Evolutionary conservation across 2,329 filamentous ascomycete genomes (phyloP).

Genomic region (Paradendryphiella salina): DNA sequence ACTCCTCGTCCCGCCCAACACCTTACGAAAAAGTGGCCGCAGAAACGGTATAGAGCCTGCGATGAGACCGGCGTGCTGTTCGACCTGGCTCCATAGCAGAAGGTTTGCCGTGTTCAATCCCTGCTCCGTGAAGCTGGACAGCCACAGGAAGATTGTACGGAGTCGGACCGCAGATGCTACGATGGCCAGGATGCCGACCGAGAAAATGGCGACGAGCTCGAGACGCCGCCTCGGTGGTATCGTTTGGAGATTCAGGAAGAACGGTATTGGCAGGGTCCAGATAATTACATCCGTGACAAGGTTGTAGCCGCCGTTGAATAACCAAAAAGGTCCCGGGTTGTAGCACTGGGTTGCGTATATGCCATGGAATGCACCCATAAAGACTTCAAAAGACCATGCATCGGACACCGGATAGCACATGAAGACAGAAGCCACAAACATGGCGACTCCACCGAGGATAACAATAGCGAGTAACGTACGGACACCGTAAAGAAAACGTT

Average conservation of each 20-base stretch:
- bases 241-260: conserved; percentile 50
- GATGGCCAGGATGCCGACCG: conserved; percentile 38
- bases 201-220: conserved; percentile 50
- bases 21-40: conserved; percentile 29
- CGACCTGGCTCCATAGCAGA: conserved; percentile 40
- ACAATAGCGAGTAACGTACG: conserved; percentile 29
- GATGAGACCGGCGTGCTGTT: conserved; percentile 39
- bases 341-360: conserved; percentile 28
- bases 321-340: conserved; percentile 33
- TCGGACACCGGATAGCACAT: conserved; percentile 34
- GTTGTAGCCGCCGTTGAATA: conserved; percentile 47
- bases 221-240: conserved; percentile 55
- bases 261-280: conserved; percentile 50
- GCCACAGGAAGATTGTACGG: conserved; percentile 33
- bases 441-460: conserved; percentile 26
- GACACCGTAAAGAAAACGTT: conserved; percentile 30
- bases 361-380: conserved; percentile 21
- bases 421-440: conserved; percentile 35
- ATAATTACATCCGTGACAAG: conserved; percentile 49
- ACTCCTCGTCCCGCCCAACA: conserved; percentile 7
- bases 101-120: conserved; percentile 24
- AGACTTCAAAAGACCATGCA: conserved; percentile 32
- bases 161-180: conserved; percentile 38
- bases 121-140: conserved; percentile 21
- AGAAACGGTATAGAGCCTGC: conserved; percentile 41